These are phyloP conservation scores for Paraurostyla sp. DNA, from an alignment of 73 alveolate genomes.

Conservation along the genomic window DNA sequence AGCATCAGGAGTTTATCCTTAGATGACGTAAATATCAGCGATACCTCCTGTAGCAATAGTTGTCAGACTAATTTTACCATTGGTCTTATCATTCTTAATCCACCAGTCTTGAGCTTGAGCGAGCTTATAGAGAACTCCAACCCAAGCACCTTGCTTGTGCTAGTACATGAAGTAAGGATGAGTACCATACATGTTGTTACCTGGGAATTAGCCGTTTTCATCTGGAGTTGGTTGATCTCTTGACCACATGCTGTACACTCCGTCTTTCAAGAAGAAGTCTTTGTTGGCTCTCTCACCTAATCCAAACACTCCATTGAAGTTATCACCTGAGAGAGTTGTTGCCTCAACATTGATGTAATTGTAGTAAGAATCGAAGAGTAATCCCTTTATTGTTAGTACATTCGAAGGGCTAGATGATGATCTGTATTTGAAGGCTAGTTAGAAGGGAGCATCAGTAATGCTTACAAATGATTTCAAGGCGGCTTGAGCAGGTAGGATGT, in stretches of 20 bases:
- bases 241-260: slow-evolving; percentile 72
- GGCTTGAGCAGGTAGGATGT: neutral
- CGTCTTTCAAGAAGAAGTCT: slow-evolving; percentile 59
- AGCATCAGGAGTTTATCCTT: slow-evolving; percentile 69
- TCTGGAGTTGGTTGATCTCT: slow-evolving; percentile 80
- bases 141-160: slow-evolving; percentile 41
- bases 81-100: neutral
- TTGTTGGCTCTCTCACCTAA: slow-evolving; percentile 74
- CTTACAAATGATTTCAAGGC: neutral
- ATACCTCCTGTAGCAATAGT: slow-evolving; percentile 84
- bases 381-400: neutral
- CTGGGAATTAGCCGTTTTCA: slow-evolving; percentile 77
- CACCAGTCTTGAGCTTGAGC: slow-evolving; percentile 73
- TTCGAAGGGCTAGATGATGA: slow-evolving; percentile 5
- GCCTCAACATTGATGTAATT: slow-evolving; percentile 39
- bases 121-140: slow-evolving; percentile 63
- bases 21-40: slow-evolving; percentile 79
- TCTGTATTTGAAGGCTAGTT: slow-evolving; percentile 20
- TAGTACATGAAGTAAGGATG: slow-evolving; percentile 76
- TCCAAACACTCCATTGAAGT: slow-evolving; percentile 65
- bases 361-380: slow-evolving; percentile 31
- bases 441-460: slow-evolving; percentile 28
- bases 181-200: slow-evolving; percentile 71
- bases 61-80: slow-evolving; percentile 9
- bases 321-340: neutral